Conservation (phyloP, 345 rosid species). For the Dovyalis caffra region DNA sequence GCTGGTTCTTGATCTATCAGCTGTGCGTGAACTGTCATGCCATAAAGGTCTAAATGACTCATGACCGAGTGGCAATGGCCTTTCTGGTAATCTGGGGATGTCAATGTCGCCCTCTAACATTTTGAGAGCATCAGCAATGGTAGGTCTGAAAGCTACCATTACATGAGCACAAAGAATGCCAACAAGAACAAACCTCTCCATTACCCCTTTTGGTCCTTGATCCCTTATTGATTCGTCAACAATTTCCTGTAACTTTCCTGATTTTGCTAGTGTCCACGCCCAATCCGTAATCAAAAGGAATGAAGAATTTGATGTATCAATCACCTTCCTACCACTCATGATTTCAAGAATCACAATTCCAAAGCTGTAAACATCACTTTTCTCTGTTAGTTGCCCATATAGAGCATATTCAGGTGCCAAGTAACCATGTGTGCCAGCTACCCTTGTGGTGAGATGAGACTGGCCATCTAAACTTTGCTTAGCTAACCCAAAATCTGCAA, state of each 20-base stretch:
- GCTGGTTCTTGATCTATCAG: conserved; percentile 19
- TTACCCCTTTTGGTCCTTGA: conserved; percentile 47
- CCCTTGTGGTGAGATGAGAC: conserved; percentile 62
- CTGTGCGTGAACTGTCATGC: conserved; percentile 2
- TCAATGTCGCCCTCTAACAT: conserved; percentile 66
- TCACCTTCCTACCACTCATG: conserved; percentile 57
- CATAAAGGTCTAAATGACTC: conserved; percentile 37
- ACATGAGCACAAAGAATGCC: conserved; percentile 68
- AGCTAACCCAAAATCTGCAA: conserved; percentile 57
- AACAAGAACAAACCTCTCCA: conserved; percentile 64
- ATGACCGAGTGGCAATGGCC: conserved; percentile 59
- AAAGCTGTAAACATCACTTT: conserved; percentile 61
- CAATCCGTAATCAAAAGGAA: conserved; percentile 51
- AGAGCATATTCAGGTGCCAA: conserved; percentile 59
- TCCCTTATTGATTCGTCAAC: conserved; percentile 43
- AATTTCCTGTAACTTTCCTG: conserved; percentile 35
- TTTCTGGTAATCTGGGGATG: conserved; percentile 54
- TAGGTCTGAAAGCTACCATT: conserved; percentile 58
- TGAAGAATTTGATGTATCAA: conserved; percentile 41
- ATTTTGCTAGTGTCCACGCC: conserved; percentile 51
- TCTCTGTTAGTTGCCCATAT: conserved; percentile 61
- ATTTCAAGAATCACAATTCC: conserved; percentile 55
- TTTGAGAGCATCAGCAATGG: conserved; percentile 49
- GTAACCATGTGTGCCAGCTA: conserved; percentile 63
- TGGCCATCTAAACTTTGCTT: conserved; percentile 54